Base-by-base conservation (phyloP, 2,329 filamentous ascomycete species). In the Plenodomus lindquistii region DNA sequence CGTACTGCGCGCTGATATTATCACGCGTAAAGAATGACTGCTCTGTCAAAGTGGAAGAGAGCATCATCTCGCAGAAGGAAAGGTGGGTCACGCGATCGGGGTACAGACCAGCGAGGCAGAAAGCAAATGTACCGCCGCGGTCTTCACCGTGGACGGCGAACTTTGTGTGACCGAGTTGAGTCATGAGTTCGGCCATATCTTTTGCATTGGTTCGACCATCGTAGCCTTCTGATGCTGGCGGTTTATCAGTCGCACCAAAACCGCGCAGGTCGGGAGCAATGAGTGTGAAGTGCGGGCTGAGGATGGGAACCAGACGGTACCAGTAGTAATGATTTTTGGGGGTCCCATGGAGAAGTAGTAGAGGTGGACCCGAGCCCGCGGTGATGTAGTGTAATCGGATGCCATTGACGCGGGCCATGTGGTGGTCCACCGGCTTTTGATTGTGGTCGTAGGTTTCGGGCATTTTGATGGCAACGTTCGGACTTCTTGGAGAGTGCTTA, bases 101-200 rank as follows among this genome's bases (percentile, higher is more conserved):
- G 29, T 62, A 55, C 21, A 60, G 36, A 4, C 57, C 57, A 3
- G 59, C 55, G 5, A 58, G 51, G 27, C 57, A 60, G 19, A 59
- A 60, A 0, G 53, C 57, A 38, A 54, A 57, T 2, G 57, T 62
- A 3, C 48, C 59, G 18, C 55, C 55, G 1, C 55, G 51, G 31
- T 59, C 55, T 40, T 60, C 55, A 86, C 92, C 19, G 75, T 95
- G 48, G 85, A 88, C 61, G 82, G 88, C 37, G 86, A 92, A 71
- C 87, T 92, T 73, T 89, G 87, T 67, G 81, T 94, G 54, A 87
- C 89, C 49, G 2, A 57, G 53, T 19, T 52, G 48, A 4, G 40
- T 34, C 59, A 73, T 73, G 38, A 73, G 50, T 6, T 69, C 63
- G 7, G 57, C 62, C 37, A 73, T 65, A 52, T 73, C 69, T 5